Evolutionary conservation across 192 early-diverging fungal species (phyloP), one percentile per base, ranked within the genome.

Genomic region (Entophlyctis helioformis): DNA sequence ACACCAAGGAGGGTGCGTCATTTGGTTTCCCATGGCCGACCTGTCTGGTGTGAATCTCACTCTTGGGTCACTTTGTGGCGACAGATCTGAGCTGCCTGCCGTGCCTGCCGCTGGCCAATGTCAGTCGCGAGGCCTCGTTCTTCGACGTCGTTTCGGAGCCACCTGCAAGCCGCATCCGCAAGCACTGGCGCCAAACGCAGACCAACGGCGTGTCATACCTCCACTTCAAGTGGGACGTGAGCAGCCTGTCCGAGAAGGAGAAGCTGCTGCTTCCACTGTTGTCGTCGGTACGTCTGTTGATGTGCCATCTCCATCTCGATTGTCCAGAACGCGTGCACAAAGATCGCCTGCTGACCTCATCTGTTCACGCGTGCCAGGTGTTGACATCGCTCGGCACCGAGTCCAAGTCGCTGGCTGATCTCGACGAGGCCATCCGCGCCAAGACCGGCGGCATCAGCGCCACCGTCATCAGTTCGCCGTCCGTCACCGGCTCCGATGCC

Each of bases 181-280:
- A 87, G 23, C 84, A 88, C 39, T 83, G 80, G 81, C 70, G 87
- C 40, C 66, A 72, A 4, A 81, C 89, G 0, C 51, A 76, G 2
- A 96, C 93, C 28, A 96, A 96, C 49, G 90, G 87, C 20, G 80
- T 96, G 42, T 89, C 89, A 26, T 96, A 96, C 59, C 66, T 91
- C 37, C 69, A 72, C n/a, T 64, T 78, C 0, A 82, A 82, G 44
- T 82, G 81, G 50, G 66, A 72, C 25, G 64, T 83, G 27, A 63
- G 62, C 25, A 67, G 65, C 49, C 50, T 91, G 40, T 67, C 83
- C 18, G 57, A 71, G 2, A 73, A 86, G 20, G 62, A 86, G 40
- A 69, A 74, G 52, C 59, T 77, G 25, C 90, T 83, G 52, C 46
- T 87, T 33, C 82, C 85, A 13, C 60, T 92, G 57, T 90, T 31